Evolutionary conservation across 768 basidiomycete species (phyloP).

Genomic region (Lactarius hengduanensis): DNA sequence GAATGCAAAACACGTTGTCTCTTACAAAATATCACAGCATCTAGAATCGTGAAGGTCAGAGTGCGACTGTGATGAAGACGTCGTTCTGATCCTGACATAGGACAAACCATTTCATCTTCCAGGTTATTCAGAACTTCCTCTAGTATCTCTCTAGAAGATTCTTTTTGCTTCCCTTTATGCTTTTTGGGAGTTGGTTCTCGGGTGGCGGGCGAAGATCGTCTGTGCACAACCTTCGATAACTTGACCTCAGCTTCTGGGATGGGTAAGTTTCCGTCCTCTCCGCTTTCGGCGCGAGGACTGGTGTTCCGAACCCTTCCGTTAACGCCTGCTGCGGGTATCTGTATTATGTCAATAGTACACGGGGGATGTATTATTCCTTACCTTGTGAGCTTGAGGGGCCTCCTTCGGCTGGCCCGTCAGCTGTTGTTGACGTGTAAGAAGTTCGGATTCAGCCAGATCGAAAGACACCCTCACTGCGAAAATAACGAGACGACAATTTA

Average conservation of each 20-base stretch:
- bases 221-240: constrained; percentile 17
- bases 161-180: constrained; percentile 49
- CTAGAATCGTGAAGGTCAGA: constrained; percentile 38
- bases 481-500: constrained; percentile 18
- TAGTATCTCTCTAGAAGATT: constrained; percentile 30
- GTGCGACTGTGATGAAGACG: constrained; percentile 1
- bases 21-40: constrained; percentile 71
- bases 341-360: background rate
- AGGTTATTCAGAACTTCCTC: constrained; percentile 44
- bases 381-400: constrained; percentile 4
- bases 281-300: background rate
- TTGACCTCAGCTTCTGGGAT: constrained; percentile 6
- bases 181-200: constrained; percentile 21
- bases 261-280: background rate
- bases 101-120: constrained; percentile 66
- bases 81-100: constrained; percentile 49
- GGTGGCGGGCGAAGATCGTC: constrained; percentile 2
- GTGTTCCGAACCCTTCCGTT: background rate
- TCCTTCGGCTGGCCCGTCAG: background rate
- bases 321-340: background rate
- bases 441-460: background rate
- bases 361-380: constrained; percentile 1
- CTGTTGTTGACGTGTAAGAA: background rate
- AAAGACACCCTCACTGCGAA: constrained; percentile 10
- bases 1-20: constrained; percentile 11